These are phyloP conservation scores for Allium cepa DNA, from an alignment of 106 monocot genomes.

Conservation along the genomic window DNA sequence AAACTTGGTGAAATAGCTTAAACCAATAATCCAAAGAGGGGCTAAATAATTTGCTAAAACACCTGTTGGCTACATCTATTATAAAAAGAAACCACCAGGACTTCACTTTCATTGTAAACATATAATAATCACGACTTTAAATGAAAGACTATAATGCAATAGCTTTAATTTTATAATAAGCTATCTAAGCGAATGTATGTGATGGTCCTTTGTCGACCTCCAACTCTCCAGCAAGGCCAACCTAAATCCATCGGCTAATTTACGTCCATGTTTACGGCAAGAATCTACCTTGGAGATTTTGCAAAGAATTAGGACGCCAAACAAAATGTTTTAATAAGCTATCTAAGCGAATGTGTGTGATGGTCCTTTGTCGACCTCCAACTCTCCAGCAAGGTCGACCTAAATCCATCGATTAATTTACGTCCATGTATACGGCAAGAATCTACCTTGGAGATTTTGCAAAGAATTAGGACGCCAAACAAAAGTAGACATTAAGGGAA, in stretches of 20 bases:
- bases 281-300: conserved; percentile 9
- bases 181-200: neutral
- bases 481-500: no score
- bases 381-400: conserved; percentile 18
- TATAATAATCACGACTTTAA: no score
- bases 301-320: conserved; percentile 39
- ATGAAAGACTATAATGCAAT: no score
- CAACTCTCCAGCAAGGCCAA: conserved; percentile 17
- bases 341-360: conserved; percentile 1
- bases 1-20: no score
- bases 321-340: no score
- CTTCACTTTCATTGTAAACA: no score
- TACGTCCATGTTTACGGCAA: conserved; percentile 42
- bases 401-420: conserved; percentile 27
- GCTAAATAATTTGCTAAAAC: no score
- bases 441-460: conserved; percentile 12
- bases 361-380: conserved; percentile 26
- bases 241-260: conserved; percentile 24
- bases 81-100: no score
- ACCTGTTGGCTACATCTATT: no score
- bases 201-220: conserved; percentile 26
- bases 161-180: no score
- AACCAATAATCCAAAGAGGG: no score
- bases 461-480: conserved; percentile 36
- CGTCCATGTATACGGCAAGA: conserved; percentile 38